Evolutionary conservation across 495 filamentous ascomycete species (phyloP).

Genomic region (Acidiella bohemica): DNA sequence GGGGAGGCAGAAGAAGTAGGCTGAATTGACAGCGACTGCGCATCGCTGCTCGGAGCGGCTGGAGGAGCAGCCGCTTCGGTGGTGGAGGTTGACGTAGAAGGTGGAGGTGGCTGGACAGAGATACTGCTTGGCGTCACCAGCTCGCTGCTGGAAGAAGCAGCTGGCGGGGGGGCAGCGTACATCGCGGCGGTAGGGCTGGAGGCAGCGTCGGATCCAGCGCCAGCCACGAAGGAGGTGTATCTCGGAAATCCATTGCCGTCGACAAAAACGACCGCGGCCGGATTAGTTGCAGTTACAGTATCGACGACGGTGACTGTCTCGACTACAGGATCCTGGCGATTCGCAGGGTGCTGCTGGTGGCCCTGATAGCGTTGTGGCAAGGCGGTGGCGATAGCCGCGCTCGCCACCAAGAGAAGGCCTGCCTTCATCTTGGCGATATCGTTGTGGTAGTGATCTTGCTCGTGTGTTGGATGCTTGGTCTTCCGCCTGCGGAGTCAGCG

Average conservation of each 20-base stretch:
- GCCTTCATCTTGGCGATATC: slow-evolving; percentile 8
- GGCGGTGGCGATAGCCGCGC: slow-evolving; percentile 3
- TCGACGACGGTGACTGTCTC: slow-evolving; percentile 1
- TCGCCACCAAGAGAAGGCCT: slow-evolving; percentile 9
- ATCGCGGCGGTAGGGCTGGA: too few relatives aligned
- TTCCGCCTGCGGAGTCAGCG: slow-evolving; percentile 13
- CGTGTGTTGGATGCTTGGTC: neutral
- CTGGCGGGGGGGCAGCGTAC: too few relatives aligned
- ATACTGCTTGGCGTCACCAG: too few relatives aligned
- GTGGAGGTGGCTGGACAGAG: too few relatives aligned
- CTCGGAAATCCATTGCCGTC: slow-evolving; percentile 47
- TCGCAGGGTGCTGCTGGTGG: slow-evolving; percentile 1
- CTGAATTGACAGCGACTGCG: slow-evolving; percentile 6
- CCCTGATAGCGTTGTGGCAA: slow-evolving; percentile 6
- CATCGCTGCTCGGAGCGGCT: neutral
- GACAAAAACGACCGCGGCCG: slow-evolving; percentile 49
- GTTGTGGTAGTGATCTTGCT: neutral
- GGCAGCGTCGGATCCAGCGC: too few relatives aligned
- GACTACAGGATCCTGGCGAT: slow-evolving; percentile 2
- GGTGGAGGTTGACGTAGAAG: neutral
- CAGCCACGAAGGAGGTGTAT: slow-evolving; percentile 20
- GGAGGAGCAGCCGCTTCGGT: slow-evolving; percentile 1
- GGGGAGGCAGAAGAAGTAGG: neutral
- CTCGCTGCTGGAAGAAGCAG: too few relatives aligned
- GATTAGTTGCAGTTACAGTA: slow-evolving; percentile 24